Conservation (phyloP, 106 monocot genomes). For the Apostasia ramifera region DNA sequence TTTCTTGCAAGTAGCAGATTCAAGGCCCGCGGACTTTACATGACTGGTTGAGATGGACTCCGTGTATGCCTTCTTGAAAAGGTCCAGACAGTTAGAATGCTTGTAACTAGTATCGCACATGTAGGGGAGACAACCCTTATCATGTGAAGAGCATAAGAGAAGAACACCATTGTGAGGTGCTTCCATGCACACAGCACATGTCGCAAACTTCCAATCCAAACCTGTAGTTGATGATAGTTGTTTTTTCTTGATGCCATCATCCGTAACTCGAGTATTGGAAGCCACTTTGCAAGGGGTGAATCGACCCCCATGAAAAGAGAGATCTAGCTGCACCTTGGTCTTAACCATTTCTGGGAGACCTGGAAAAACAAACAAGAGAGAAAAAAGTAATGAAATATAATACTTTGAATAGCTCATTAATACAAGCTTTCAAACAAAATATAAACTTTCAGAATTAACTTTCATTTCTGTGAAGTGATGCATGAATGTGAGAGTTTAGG, state of each 20-base stretch:
- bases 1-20: not conserved
- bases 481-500: too few relatives aligned
- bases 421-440: too few relatives aligned
- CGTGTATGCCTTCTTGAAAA: conserved; percentile 6
- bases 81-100: conserved; percentile 11
- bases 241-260: not conserved
- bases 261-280: too few relatives aligned
- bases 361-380: too few relatives aligned
- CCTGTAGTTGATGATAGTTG: not conserved
- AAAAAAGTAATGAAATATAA: too few relatives aligned
- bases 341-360: too few relatives aligned
- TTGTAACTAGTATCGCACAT: conserved; percentile 9
- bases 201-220: not conserved
- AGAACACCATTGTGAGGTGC: conserved; percentile 11
- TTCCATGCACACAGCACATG: conserved; percentile 12
- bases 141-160: conserved; percentile 7
- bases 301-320: too few relatives aligned
- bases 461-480: too few relatives aligned
- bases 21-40: not conserved
- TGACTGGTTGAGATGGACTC: not conserved
- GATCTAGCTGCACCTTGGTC: too few relatives aligned
- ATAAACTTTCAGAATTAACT: too few relatives aligned
- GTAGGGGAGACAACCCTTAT: conserved; percentile 12
- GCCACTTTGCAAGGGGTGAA: too few relatives aligned
- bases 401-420: too few relatives aligned